Percentiles rank a stretch among this genome's conserved stretches.
These are phyloP conservation scores for Phytopythium sindhum DNA, from an alignment of 352 stramenopile genomes.

Conservation along the genomic window DNA sequence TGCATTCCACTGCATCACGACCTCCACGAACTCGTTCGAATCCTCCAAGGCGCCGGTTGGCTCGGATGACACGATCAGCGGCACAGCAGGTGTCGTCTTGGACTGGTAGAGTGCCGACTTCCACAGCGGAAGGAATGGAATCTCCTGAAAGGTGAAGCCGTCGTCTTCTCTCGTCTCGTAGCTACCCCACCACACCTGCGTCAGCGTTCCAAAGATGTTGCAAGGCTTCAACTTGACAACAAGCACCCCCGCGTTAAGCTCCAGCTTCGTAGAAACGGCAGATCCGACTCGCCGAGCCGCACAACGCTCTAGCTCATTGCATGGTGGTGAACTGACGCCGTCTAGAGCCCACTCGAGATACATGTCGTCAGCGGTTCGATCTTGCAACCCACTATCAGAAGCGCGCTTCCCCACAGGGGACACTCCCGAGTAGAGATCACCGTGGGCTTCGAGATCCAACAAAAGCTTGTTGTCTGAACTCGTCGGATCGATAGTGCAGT, in stretches of 20 bases:
- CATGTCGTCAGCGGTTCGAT: conserved; percentile 32
- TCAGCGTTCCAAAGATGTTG: conserved; percentile 46
- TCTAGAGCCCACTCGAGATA: conserved; percentile 57
- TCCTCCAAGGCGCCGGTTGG: conserved; percentile 8
- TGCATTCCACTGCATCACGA: conserved; percentile 67
- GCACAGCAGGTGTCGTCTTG: conserved; percentile 31
- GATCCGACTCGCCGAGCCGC: conserved; percentile 48
- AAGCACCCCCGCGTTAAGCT: conserved; percentile 47
- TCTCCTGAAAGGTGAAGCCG: conserved; percentile 9
- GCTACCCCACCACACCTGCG: conserved; percentile 59
- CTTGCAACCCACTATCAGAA: conserved; percentile 15
- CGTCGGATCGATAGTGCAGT: conserved; percentile 27
- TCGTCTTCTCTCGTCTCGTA: conserved; percentile 21
- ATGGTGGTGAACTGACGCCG: conserved; percentile 38
- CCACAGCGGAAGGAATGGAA: conserved; percentile 58
- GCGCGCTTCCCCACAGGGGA: conserved; percentile 29
- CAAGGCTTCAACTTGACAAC: conserved; percentile 50
- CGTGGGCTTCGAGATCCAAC: conserved; percentile 43
- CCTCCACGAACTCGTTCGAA: conserved; percentile 27
- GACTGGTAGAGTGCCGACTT: conserved; percentile 54
- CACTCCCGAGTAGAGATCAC: conserved; percentile 39
- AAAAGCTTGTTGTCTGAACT: conserved; percentile 23
- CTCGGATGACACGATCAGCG: conserved; percentile 26
- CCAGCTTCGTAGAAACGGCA: conserved; percentile 36
- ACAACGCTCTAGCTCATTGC: conserved; percentile 35